phyloP scores from a whole-genome alignment of 2,329 filamentous ascomycete genomes.

The Arthrinium puccinioides region DNA sequence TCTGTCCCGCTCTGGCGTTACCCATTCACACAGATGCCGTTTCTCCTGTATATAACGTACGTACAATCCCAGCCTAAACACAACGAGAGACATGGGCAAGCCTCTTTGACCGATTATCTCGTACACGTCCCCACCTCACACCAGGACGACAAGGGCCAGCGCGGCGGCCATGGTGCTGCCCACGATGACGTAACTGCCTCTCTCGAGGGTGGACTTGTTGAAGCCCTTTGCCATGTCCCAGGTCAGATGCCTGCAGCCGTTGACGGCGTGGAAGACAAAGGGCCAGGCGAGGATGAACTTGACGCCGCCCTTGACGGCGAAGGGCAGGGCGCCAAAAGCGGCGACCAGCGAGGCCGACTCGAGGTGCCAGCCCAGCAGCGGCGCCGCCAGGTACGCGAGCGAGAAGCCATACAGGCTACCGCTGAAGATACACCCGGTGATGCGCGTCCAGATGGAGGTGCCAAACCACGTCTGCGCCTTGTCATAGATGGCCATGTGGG shows the following conservation, averaged over 20 bases:
- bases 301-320: slow-evolving; percentile 48
- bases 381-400: slow-evolving; percentile 72
- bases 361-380: slow-evolving; percentile 59
- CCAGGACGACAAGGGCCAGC: slow-evolving; percentile 40
- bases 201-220: slow-evolving; percentile 36
- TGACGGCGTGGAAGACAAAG: slow-evolving; percentile 50
- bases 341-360: slow-evolving; percentile 54
- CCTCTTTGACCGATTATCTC: slow-evolving; percentile 3
- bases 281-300: slow-evolving; percentile 53
- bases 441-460: slow-evolving; percentile 66
- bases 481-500: slow-evolving; percentile 81
- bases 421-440: slow-evolving; percentile 70
- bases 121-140: slow-evolving; percentile 23
- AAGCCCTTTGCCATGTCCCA: slow-evolving; percentile 48
- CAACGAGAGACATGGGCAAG: no score
- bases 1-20: no score
- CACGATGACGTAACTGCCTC: slow-evolving; percentile 42
- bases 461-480: slow-evolving; percentile 79
- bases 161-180: slow-evolving; percentile 33
- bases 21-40: no score
- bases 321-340: slow-evolving; percentile 50
- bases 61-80: no score
- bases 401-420: slow-evolving; percentile 75
- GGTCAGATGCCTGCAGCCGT: slow-evolving; percentile 46
- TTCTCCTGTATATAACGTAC: no score